Base-by-base conservation (phyloP, 306 rosid genomes). In the Acmispon strigosus region DNA sequence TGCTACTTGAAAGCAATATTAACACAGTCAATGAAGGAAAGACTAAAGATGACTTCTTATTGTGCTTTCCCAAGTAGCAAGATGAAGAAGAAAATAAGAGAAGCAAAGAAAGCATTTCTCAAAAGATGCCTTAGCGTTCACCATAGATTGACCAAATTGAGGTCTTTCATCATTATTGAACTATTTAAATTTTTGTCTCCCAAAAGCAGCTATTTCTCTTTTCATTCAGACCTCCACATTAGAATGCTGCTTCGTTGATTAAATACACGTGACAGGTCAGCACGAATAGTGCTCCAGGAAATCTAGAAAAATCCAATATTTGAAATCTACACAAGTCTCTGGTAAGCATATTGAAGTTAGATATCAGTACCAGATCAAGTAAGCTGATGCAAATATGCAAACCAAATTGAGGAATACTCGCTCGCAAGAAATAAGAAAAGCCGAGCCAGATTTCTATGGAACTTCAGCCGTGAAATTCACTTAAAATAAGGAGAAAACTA, bases 341-440 rank as follows among this genome's bases (percentile, higher is more conserved):
- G 51, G 45, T 42, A 70, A 49, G 37, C 76, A 68, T 39, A 59
- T 18, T 32, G 32, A 66, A 48, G 54, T 55, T 22, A 62, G 39
- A 74, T 41, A 55, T 56, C 45, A 55, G 16, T 55, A 54, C 7
- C 34, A 77, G 44, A 50, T 78, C 41, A 71, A 58, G 49, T 51
- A 18, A 41, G 57, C 15, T 42, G 20, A 12, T 24, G 39, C 39
- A 68, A 58, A 66, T 66, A 20, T 39, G 45, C 24, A 47, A 45
- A 44, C 59, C 56, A 57, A 17, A 41, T 27, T 27, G 32, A 27
- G 32, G 3, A 27, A 27, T 27, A 27, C 32, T 27, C 32, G 32
- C 32, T 27, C 4, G 32, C 32, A 27, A 27, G 66, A 65, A 10
- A 65, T 13, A 19, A 70, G 20, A 20, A 55, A 53, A 42, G 7